Conservation (phyloP, 2,329 filamentous ascomycete species). For the Colletotrichum chrysophilum region DNA sequence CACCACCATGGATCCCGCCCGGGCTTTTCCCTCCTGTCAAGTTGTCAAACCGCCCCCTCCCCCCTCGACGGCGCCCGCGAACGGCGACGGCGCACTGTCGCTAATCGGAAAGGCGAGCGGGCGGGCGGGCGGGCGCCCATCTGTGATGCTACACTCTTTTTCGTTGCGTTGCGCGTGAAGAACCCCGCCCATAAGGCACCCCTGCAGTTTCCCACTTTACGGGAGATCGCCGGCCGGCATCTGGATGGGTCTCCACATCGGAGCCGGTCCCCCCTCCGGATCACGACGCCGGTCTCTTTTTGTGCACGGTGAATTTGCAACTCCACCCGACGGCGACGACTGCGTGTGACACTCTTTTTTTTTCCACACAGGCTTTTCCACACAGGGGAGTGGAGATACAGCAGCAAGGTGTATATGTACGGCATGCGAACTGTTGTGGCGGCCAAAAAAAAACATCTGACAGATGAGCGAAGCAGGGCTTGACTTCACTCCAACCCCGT, state of each 20-base stretch:
- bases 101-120: neutral
- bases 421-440: neutral
- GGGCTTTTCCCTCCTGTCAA: conserved; percentile 1
- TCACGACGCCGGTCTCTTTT: neutral
- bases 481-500: neutral
- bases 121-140: neutral
- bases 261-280: neutral
- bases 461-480: neutral
- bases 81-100: neutral
- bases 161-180: neutral
- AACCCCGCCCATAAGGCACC: conserved; percentile 12
- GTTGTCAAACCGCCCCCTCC: neutral
- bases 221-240: conserved; percentile 1
- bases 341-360: neutral
- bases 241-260: neutral
- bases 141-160: conserved; percentile 3
- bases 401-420: neutral
- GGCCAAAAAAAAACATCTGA: neutral
- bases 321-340: neutral
- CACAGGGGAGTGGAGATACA: neutral
- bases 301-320: neutral
- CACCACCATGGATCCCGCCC: neutral
- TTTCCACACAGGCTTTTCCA: neutral
- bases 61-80: neutral
- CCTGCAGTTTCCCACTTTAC: neutral